A percentile compares a stretch with the other conserved stretches of the same genome.
These are phyloP conservation scores for Aspergillus pseudonomiae DNA, from an alignment of 2,329 filamentous ascomycete genomes.

Conservation along the genomic window DNA sequence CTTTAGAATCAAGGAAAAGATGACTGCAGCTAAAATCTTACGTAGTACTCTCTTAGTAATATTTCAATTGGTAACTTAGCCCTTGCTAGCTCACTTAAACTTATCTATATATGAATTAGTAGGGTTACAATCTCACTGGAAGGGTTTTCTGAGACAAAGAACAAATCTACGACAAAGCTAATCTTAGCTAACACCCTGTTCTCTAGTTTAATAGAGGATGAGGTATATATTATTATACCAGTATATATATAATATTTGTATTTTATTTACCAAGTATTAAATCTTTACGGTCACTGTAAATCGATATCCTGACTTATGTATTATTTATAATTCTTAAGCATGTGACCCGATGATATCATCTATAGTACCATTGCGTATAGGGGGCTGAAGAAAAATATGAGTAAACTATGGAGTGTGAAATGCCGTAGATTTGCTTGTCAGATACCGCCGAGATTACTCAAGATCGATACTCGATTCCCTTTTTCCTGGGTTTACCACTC, in stretches of 20 bases:
- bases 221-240: neutral
- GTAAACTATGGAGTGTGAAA: neutral
- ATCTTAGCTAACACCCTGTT: neutral
- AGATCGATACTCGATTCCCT: neutral
- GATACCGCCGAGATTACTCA: neutral
- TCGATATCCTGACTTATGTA: neutral
- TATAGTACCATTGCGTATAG: neutral
- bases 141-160: neutral
- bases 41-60: neutral
- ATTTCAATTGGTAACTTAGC: neutral
- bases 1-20: neutral
- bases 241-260: neutral
- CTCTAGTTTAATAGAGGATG: neutral
- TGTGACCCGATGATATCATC: neutral
- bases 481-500: neutral
- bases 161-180: neutral
- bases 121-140: neutral
- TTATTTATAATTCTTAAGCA: neutral
- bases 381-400: too few relatives aligned
- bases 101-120: neutral
- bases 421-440: conserved; percentile 2
- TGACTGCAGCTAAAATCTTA: neutral
- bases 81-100: neutral
- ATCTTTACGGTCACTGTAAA: neutral
- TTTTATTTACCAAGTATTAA: neutral